phyloP scores from a whole-genome alignment of 768 basidiomycete species.

The Termitomyces sp. region DNA sequence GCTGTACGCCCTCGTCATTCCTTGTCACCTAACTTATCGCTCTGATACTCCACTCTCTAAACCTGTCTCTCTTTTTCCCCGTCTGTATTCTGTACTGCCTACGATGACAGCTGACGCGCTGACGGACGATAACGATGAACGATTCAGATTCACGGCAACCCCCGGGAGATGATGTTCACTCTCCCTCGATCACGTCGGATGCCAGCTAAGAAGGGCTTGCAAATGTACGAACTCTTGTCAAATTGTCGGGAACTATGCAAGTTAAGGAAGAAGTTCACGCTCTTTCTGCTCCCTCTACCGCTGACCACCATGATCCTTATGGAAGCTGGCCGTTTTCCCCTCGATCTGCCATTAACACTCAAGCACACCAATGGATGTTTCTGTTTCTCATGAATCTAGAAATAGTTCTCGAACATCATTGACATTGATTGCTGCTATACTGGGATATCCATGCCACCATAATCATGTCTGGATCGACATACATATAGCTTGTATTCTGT shows the following conservation, averaged over 20 bases:
- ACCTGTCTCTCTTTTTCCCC: neutral
- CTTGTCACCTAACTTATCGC: neutral
- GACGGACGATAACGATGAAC: neutral
- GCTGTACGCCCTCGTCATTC: neutral
- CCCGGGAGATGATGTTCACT: neutral
- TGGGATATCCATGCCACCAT: neutral
- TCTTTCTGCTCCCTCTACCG: neutral
- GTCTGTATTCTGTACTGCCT: neutral
- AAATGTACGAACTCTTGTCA: neutral
- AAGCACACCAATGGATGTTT: neutral
- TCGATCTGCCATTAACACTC: neutral
- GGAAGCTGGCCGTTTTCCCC: neutral
- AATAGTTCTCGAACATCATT: neutral
- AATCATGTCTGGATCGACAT: neutral
- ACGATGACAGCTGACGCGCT: neutral
- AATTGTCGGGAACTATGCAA: neutral
- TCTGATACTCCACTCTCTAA: neutral
- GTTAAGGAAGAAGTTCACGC: neutral
- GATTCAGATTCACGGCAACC: neutral
- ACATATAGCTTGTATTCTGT: neutral
- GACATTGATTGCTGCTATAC: neutral
- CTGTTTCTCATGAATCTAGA: neutral
- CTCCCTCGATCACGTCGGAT: neutral
- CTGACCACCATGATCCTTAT: neutral
- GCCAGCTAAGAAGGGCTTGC: too few relatives aligned